Conservation (phyloP, 257 asterid species). For the Gardenia jasminoides region DNA sequence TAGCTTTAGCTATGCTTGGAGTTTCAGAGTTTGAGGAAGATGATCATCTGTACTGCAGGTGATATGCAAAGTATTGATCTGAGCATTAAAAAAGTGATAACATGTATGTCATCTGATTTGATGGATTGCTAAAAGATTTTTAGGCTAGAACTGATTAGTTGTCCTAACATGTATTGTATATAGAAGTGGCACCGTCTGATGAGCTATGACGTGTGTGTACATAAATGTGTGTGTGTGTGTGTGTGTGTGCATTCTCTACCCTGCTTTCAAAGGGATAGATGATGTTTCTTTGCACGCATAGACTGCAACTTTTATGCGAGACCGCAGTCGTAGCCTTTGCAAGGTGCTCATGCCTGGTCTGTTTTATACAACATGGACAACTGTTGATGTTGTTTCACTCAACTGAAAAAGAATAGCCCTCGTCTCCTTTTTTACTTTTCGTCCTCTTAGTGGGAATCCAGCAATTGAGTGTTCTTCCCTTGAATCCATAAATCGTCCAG, state of each 20-base stretch:
- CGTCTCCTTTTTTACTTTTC: background rate
- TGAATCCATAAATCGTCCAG: background rate
- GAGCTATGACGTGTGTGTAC: conserved; percentile 10
- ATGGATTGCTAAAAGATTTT: background rate
- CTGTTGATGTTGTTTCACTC: background rate
- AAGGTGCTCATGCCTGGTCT: background rate
- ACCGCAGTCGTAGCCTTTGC: background rate
- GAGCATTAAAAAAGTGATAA: background rate
- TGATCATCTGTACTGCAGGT: conserved; percentile 48
- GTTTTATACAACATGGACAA: background rate
- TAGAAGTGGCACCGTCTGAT: conserved; percentile 26
- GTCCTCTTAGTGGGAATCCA: background rate
- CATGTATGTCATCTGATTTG: background rate
- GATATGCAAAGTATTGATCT: conserved; percentile 26
- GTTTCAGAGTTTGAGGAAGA: conserved; percentile 70
- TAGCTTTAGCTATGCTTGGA: conserved; percentile 91
- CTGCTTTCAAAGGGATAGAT: conserved; percentile 11
- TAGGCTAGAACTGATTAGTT: conserved; percentile 7
- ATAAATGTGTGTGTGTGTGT: conserved; percentile 13
- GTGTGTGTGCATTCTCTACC: conserved; percentile 20
- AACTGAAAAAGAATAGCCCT: background rate
- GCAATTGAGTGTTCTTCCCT: background rate
- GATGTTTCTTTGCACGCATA: conserved; percentile 19
- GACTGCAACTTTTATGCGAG: conserved; percentile 4
- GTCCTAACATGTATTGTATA: conserved; percentile 30